Base-by-base conservation (phyloP, 345 rosid species). In the Boechera retrofracta region DNA sequence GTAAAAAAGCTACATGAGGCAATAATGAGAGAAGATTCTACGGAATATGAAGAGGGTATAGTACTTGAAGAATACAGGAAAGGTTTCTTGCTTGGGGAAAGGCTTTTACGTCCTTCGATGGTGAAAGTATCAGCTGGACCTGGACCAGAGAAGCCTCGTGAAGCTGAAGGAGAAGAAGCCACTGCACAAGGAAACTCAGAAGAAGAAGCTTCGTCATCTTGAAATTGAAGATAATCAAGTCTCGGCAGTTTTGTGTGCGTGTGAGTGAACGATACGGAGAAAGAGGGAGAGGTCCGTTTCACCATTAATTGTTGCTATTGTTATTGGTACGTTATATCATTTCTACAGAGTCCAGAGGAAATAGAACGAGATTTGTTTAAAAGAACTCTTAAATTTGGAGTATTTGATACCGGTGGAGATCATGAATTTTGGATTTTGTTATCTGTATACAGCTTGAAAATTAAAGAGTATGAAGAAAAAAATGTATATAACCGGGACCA, bases 121-220 rank as follows among this genome's bases (percentile, higher is more conserved):
- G 99, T 92, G 78, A 89, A 94, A 81, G 99, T 94, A 39, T 94
- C 99, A 0, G 92, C 99, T n/a, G 97, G 98, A 76, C 98, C 98
- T 2, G 98, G 98, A 38, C 98, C 96, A 38, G 89, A 80, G 38
- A 89, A 85, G 75, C 64, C 85, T 1, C 75, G 75, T 58, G 88
- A 87, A 73, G 68, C 82, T 67, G 64, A 77, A 10, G 85, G 29
- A 80, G 88, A 74, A 75, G 87, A 36, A 28, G 73, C 47, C 6
- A 47, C 60, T 12, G 68, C 59, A 24, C 54, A 56, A 47, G 89
- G 72, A 78, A 53, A 64, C 39, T 32, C 54, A 6, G 78, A 18
- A 26, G 26, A 59, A 44, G 89, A 73, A 55, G 73, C 77, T 7
- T 84, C 87, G 6, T 85, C 85, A 44, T 80, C 94, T 60, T 77